These are phyloP conservation scores for Alternaria metachromatica DNA, from an alignment of 2,329 filamentous ascomycete genomes.

Conservation along the genomic window DNA sequence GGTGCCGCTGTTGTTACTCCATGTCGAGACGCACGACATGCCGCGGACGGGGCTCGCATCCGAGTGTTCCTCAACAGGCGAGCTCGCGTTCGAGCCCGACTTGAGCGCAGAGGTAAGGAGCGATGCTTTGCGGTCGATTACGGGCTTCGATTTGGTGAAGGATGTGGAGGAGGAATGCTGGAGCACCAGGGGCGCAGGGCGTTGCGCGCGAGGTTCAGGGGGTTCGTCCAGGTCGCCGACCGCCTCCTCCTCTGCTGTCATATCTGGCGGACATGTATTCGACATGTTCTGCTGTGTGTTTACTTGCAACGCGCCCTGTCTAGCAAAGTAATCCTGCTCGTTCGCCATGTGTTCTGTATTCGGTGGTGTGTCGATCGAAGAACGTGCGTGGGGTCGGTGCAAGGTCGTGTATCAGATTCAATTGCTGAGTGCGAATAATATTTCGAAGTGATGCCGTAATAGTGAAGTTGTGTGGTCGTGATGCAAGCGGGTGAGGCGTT, in stretches of 20 bases:
- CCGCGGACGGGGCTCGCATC: slow-evolving; percentile 49
- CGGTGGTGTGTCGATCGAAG: neutral
- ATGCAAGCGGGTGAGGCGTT: neutral
- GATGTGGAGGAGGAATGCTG: slow-evolving; percentile 46
- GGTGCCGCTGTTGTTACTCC: slow-evolving; percentile 81
- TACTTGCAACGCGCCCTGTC: slow-evolving; percentile 41
- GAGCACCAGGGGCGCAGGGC: slow-evolving; percentile 50
- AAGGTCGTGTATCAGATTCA: slow-evolving; percentile 1
- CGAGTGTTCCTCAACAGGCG: slow-evolving; percentile 52
- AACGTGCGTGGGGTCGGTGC: neutral
- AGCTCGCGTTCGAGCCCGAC: slow-evolving; percentile 53
- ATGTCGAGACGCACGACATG: slow-evolving; percentile 67
- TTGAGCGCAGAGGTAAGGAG: slow-evolving; percentile 84
- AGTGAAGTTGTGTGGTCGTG: neutral
- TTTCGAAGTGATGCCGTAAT: neutral
- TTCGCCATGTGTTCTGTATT: slow-evolving; percentile 39
- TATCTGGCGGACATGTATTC: slow-evolving; percentile 30
- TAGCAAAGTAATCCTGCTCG: slow-evolving; percentile 38
- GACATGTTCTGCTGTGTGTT: slow-evolving; percentile 30
- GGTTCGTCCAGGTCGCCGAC: slow-evolving; percentile 85
- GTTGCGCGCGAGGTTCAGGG: slow-evolving; percentile 69
- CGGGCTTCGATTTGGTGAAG: slow-evolving; percentile 59
- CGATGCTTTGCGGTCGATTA: slow-evolving; percentile 71
- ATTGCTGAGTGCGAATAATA: neutral
- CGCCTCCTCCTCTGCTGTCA: slow-evolving; percentile 65